Base-by-base conservation (phyloP, 768 basidiomycete genomes). In the Rhizopogon vesiculosus region DNA sequence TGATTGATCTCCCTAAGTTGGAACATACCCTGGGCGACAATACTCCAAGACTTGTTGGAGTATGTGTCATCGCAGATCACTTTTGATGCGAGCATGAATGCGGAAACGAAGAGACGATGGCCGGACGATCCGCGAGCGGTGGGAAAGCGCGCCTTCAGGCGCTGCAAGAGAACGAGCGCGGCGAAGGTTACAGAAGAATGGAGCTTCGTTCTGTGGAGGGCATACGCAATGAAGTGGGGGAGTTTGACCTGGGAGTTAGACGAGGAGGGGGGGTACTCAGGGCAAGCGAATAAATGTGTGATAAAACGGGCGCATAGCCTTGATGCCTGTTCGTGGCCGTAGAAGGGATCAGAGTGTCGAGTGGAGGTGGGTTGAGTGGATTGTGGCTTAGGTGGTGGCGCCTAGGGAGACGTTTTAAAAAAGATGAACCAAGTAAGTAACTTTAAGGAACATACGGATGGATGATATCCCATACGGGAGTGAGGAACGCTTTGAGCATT, bases 61-160 rank as follows among this genome's bases (percentile, higher is more conserved):
- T 94, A 95, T 0, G 91, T 94, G 63, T 94, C 92, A 74, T 95
- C 92, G 72, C 92, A 93, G 48, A 93, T 88, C n/a, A 93, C 88
- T 66, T 86, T 86, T 3, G 78, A 80, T 0, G 84, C 78, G 61
- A 87, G 83, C 87, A 89, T 89, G 64, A 88, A 86, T 0, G 87
- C 85, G 0, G 84, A 84, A 13, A 89, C 80, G 63, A 88, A 88
- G 0, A 89, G 66, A 0, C 88, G 78, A 54, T 89, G 87, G 0
- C 88, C 88, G 0, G 83, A 86, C 1, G 84, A 86, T 18, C 87
- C 87, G 50, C 84, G 80, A n/a, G 86, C 88, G 4, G 86, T 84
- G 43, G 87, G 87, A 68, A 87, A 88, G 19, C 86, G 80, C 0
- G 78, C 77, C 72, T 89, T 89, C 53, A 89, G 75, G 4, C 87